These are phyloP conservation scores for Thermothielavioides terrestris DNA, from an alignment of 495 filamentous ascomycete genomes.

Conservation along the genomic window DNA sequence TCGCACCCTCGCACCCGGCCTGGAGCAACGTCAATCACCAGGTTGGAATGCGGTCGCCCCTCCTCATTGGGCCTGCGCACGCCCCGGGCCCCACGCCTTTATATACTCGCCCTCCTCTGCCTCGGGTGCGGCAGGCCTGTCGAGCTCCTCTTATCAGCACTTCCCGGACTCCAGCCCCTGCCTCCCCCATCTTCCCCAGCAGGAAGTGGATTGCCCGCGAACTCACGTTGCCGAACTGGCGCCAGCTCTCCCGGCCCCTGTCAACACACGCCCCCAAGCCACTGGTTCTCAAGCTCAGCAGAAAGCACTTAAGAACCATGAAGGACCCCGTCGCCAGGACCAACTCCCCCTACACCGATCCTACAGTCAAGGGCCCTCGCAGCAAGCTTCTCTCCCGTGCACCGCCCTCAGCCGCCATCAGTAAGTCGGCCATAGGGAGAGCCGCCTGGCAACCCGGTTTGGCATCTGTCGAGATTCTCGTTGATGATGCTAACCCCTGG, in stretches of 20 bases:
- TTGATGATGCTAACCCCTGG: constrained; percentile 1
- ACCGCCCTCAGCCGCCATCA: constrained; percentile 32
- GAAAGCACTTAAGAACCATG: constrained; percentile 40
- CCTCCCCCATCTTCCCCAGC: constrained; percentile 18
- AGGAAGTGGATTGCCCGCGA: constrained; percentile 22
- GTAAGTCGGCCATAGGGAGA: constrained; percentile 20
- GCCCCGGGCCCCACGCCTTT: constrained; percentile 18
- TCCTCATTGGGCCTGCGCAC: constrained; percentile 14
- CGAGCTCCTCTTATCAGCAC: constrained; percentile 11
- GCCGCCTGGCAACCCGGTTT: not conserved
- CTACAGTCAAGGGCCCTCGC: constrained; percentile 38
- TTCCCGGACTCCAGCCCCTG: constrained; percentile 4
- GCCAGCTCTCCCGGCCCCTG: constrained; percentile 18
- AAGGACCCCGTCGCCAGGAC: constrained; percentile 41
- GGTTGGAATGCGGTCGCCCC: constrained; percentile 26
- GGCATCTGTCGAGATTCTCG: not conserved
- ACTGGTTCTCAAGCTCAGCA: constrained; percentile 5
- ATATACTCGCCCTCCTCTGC: constrained; percentile 19
- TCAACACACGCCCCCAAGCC: constrained; percentile 16
- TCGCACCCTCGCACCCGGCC: constrained; percentile 4
- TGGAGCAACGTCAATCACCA: constrained; percentile 7
- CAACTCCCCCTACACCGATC: constrained; percentile 43
- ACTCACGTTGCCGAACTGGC: constrained; percentile 16
- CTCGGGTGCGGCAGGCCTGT: constrained; percentile 19
- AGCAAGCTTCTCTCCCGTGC: constrained; percentile 23